Percentiles rank a stretch among this genome's conserved stretches.
phyloP scores from a whole-genome alignment of 1,284 basidiomycete species.

The Papiliotrema fonsecae region DNA sequence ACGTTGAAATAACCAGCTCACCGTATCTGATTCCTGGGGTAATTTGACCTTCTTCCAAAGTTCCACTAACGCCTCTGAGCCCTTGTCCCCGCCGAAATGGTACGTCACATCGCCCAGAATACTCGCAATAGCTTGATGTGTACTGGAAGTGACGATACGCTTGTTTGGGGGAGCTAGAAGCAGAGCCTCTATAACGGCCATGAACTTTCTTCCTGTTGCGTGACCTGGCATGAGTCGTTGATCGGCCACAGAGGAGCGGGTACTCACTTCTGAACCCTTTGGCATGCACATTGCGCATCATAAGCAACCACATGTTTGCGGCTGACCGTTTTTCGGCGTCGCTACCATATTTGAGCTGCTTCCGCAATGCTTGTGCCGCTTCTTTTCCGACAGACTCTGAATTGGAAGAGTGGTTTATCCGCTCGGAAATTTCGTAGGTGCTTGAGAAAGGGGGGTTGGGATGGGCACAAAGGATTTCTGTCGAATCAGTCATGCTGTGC shows the following conservation, averaged over 20 bases:
- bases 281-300: slow-evolving; percentile 36
- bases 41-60: slow-evolving; percentile 44
- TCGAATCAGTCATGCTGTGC: background rate
- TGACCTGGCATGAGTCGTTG: slow-evolving; percentile 6
- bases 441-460: slow-evolving; percentile 30
- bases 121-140: slow-evolving; percentile 26
- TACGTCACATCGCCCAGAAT: slow-evolving; percentile 39
- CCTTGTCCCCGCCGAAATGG: slow-evolving; percentile 36
- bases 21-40: slow-evolving; percentile 40
- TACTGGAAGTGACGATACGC: slow-evolving; percentile 21
- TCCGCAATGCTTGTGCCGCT: slow-evolving; percentile 41
- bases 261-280: slow-evolving; percentile 39
- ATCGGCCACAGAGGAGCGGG: too few relatives aligned
- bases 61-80: slow-evolving; percentile 36
- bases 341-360: slow-evolving; percentile 42
- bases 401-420: slow-evolving; percentile 38
- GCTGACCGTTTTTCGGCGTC: slow-evolving; percentile 38
- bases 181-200: slow-evolving; percentile 29
- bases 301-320: slow-evolving; percentile 43
- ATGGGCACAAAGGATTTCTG: slow-evolving; percentile 29
- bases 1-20: slow-evolving; percentile 14
- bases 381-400: slow-evolving; percentile 41
- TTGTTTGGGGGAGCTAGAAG: slow-evolving; percentile 23
- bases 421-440: slow-evolving; percentile 41
- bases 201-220: slow-evolving; percentile 42